Conservation (phyloP, 2,329 filamentous ascomycete species). For the Microdochium paspali region DNA sequence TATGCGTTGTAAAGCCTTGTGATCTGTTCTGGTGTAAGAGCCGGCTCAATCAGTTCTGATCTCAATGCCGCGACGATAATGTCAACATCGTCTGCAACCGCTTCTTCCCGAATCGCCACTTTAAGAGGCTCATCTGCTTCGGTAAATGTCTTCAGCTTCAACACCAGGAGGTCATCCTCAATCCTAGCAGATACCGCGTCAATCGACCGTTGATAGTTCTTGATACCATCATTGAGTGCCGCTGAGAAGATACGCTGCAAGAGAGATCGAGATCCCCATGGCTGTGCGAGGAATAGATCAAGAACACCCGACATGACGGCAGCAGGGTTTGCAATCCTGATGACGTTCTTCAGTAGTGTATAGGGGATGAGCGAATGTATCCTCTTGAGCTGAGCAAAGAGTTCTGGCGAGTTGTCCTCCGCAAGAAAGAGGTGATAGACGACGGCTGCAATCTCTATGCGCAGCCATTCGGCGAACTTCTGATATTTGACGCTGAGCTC, state of each 20-base stretch:
- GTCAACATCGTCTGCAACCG: conserved; percentile 65
- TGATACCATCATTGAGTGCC: conserved; percentile 84
- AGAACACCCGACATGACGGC: conserved; percentile 94
- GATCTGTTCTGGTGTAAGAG: conserved; percentile 65
- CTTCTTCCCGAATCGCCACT: conserved; percentile 62
- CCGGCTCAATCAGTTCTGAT: conserved; percentile 65
- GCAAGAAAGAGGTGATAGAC: conserved; percentile 96
- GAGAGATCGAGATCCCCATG: conserved; percentile 80
- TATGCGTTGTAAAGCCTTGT: conserved; percentile 87
- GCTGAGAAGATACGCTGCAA: conserved; percentile 92
- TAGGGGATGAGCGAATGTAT: conserved; percentile 96
- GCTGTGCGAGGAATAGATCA: conserved; percentile 91
- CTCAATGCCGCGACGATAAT: conserved; percentile 77
- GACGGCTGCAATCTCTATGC: conserved; percentile 93
- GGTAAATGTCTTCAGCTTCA: conserved; percentile 74
- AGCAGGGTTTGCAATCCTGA: conserved; percentile 90
- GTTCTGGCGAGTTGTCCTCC: conserved; percentile 93
- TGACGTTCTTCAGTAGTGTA: conserved; percentile 88
- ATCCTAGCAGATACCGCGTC: conserved; percentile 70
- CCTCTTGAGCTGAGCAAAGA: conserved; percentile 87
- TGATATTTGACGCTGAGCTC: conserved; percentile 92
- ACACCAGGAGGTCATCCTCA: conserved; percentile 67
- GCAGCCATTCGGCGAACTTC: conserved; percentile 96
- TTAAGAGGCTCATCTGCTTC: conserved; percentile 70
- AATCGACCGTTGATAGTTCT: conserved; percentile 76